Conservation (phyloP, 176 grass and related monocot species). For the Cenchrus purpureus region DNA sequence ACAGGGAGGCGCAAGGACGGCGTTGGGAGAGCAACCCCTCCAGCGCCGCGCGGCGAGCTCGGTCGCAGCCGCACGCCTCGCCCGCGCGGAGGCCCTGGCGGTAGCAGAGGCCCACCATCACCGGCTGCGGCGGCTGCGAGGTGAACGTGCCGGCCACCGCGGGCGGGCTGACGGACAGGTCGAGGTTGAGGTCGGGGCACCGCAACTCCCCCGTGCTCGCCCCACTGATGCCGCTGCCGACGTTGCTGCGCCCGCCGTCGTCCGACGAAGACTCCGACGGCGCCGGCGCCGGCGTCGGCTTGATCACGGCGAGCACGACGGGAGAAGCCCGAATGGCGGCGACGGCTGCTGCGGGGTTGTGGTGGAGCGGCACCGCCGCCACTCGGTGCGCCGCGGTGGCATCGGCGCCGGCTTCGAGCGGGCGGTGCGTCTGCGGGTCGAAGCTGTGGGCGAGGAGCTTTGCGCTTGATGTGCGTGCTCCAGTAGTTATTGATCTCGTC, state of each 20-base stretch:
- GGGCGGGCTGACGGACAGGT: constrained; percentile 65
- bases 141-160: constrained; percentile 49
- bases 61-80: constrained; percentile 54
- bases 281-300: neutral
- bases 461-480: constrained; percentile 90
- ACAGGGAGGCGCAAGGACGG: no score
- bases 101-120: constrained; percentile 70
- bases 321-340: no score
- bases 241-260: constrained; percentile 46
- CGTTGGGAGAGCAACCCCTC: no score
- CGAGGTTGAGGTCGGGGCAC: constrained; percentile 85
- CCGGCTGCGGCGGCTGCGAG: neutral
- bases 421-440: constrained; percentile 80
- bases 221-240: constrained; percentile 31
- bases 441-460: constrained; percentile 73
- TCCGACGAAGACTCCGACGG: neutral
- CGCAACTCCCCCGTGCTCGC: constrained; percentile 49
- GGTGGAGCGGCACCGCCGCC: neutral
- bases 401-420: neutral
- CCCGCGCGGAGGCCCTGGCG: constrained; percentile 61
- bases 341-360: neutral
- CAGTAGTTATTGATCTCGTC: constrained; percentile 96
- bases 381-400: neutral
- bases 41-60: no score
- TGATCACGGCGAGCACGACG: neutral